These are phyloP conservation scores for Gigaspora rosea DNA, from an alignment of 192 early-diverging fungal species.

Conservation along the genomic window DNA sequence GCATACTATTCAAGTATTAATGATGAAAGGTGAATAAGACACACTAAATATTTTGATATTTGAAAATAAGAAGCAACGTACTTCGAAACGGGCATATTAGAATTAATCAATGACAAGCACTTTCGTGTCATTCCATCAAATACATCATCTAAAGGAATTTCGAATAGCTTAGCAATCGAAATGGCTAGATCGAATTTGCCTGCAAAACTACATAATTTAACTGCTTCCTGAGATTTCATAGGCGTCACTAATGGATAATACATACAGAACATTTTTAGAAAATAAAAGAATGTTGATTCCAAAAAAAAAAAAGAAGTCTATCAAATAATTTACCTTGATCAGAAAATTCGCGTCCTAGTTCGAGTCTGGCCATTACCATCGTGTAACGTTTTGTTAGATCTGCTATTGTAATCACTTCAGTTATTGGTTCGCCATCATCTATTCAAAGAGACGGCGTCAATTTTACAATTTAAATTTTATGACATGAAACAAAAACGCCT, in stretches of 20 bases:
- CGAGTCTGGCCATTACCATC: not conserved
- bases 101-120: not conserved
- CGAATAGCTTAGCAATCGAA: not conserved
- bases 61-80: not conserved
- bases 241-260: not conserved
- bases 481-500: too few species aligned
- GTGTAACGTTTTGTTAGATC: not conserved
- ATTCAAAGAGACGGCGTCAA: not conserved
- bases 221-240: not conserved
- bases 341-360: not conserved
- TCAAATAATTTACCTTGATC: not conserved
- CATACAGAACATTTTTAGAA: not conserved
- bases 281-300: not conserved
- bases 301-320: too few species aligned
- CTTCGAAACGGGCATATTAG: not conserved
- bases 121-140: not conserved
- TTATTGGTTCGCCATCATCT: not conserved
- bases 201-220: not conserved
- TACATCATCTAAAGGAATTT: not conserved
- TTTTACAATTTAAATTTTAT: too few species aligned
- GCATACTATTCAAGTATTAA: not conserved
- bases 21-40: too few species aligned
- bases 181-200: not conserved
- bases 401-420: not conserved
- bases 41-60: not conserved